Base-by-base conservation (phyloP, 2,329 filamentous ascomycete genomes). In the Fonsecaea nubica region DNA sequence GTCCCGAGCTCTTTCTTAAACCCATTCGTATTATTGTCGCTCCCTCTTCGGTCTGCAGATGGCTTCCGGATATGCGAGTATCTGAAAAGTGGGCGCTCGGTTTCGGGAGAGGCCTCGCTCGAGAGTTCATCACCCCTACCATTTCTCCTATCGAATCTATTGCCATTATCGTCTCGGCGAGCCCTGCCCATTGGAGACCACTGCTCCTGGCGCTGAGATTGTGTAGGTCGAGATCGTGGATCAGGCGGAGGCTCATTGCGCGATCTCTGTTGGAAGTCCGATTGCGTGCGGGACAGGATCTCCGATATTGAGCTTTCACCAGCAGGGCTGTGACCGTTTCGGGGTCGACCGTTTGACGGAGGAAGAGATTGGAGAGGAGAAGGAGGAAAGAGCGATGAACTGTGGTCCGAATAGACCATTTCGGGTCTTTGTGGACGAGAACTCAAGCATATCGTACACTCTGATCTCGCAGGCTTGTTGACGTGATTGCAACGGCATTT, bases 271-370 rank as follows among this genome's bases (percentile, higher is more conserved):
- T 50, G 45, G 45, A 21, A n/a, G 1, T 36, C 84, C 82, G 35
- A 80, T 77, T 74, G 84, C 84, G 72, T 81, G 72, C 25, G 80
- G 81, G 3, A 86, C 77, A n/a, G 86, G 74, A 0, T 81, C 82
- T 71, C 85, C 85, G 18, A 81, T 80, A 32, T 78, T 80, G 73
- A 86, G 40, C 32, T 21, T 45, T 32, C 58, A 53, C 36, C 32
- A 8, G 45, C 2, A 40, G 58, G 33, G 18, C 58, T 33, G n/a
- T 33, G 30, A 21, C 10, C 13, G 21, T n/a, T 15, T 53, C 18
- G 45, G 18, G 21, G 10, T 13, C 13, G 18, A 12, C 21, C n/a
- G 35, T 42, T 54, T 13, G 42, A 10, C 21, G 56, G 15, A 25
- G 50, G 8, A 2, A 54, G 15, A 10, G 40, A 54, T 55, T 30